A percentile compares a stretch with the other conserved stretches of the same genome.
phyloP scores from a whole-genome alignment of 1,139 yeast genomes.

The Yamadazyma triangularis region DNA sequence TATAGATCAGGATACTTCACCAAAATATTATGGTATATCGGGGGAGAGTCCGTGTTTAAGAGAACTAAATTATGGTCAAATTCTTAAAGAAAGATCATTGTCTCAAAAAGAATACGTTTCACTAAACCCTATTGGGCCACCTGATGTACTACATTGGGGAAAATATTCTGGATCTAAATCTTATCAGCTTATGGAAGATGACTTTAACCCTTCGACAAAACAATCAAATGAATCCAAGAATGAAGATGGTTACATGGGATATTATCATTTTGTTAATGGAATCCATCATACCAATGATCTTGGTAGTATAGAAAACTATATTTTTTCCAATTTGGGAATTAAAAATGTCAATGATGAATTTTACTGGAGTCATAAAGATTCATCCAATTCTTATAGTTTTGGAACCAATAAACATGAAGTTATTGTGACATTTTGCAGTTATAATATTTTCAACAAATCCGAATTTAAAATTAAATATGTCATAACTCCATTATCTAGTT shows the following conservation, averaged over 20 bases:
- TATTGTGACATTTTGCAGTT: slow-evolving; percentile 46
- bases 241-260: slow-evolving; percentile 41
- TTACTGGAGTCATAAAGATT: slow-evolving; percentile 9
- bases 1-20: no score
- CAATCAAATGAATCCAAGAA: slow-evolving; percentile 13
- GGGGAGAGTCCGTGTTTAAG: slow-evolving; percentile 12
- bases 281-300: slow-evolving; percentile 17
- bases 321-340: slow-evolving; percentile 26
- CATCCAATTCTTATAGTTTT: background rate
- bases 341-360: slow-evolving; percentile 15
- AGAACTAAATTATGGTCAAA: slow-evolving; percentile 10
- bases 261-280: slow-evolving; percentile 39
- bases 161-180: slow-evolving; percentile 30
- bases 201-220: slow-evolving; percentile 16
- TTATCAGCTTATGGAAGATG: slow-evolving; percentile 24
- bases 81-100: slow-evolving; percentile 7
- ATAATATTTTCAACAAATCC: slow-evolving; percentile 44
- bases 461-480: slow-evolving; percentile 41
- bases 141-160: slow-evolving; percentile 41
- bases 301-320: slow-evolving; percentile 25
- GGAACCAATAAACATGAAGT: slow-evolving; percentile 24
- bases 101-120: slow-evolving; percentile 6
- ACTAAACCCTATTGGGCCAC: slow-evolving; percentile 23
- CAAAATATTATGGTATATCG: no score
- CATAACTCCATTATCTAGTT: slow-evolving; percentile 19